Base-by-base conservation (phyloP, 208 protist species). In the Porcisia deanei region DNA sequence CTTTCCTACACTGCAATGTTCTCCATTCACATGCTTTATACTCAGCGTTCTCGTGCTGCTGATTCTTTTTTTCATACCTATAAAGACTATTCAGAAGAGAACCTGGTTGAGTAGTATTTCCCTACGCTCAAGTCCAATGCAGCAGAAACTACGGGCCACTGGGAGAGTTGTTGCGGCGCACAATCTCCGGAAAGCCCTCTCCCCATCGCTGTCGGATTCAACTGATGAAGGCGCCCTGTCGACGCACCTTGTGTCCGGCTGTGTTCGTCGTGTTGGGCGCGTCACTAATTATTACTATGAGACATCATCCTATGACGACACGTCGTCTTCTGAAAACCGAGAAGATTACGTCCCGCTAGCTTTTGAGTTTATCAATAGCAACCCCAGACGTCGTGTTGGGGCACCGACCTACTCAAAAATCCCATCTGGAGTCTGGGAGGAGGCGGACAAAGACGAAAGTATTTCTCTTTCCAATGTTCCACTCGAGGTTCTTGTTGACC, bases 271-370 rank as follows among this genome's bases (percentile, higher is more conserved):
- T 64, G 73, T 78, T 6, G 78, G 78, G 16, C 73, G 73, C 52
- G 72, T 81, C 18, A 68, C 55, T 54, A 77, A 85, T 61, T 72
- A 85, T 25, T 74, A 85, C 61, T 84, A 82, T 65, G 71, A 83
- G 57, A 79, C 76, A 6, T 78, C 72, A 0, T 78, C 66, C 5
- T 77, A 81, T 30, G 79, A 80, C 16, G 72, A 77, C 3, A 80
- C 76, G 3, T 72, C 78, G 16, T 71, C 69, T 22, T 87, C 85
- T n/a, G 85, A 94, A 52, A 91, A 85, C 67, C 89, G 90, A 55
- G 82, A 81, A 52, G 81, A 89, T 53, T 94, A 84, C 79, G 75
- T 83, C 14, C 88, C 90, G 57, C 75, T 94, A 39, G 78, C 72
- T 0, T 92, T 94, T 71, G 77, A 76, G 10, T 73, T 88, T 64